Conservation (phyloP, 179 eudicot genomes). For the Vitellaria paradoxa region DNA sequence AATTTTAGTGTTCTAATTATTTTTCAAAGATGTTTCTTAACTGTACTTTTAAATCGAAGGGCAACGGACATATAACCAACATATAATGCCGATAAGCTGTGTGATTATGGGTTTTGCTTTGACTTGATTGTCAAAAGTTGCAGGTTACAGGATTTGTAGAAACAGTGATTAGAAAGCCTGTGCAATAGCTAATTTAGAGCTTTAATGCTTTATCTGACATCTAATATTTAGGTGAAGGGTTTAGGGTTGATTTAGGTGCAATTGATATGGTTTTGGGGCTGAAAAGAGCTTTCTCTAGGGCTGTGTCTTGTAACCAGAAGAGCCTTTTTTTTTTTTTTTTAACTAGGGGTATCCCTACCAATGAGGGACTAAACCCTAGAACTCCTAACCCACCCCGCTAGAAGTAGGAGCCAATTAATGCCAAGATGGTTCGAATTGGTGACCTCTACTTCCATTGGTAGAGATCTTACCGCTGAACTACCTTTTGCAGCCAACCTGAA, state of each 20-base stretch:
- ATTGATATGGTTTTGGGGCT: not conserved
- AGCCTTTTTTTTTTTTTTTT: not conserved
- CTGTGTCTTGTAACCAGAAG: not conserved
- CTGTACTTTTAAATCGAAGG: no score
- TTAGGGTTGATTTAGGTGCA: not conserved
- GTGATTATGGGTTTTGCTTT: not conserved
- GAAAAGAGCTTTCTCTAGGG: not conserved
- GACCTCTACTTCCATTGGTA: no score
- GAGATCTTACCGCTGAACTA: no score
- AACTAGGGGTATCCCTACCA: not conserved
- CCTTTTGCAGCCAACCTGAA: no score
- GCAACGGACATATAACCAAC: no score
- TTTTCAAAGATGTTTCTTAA: no score
- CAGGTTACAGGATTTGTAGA: not conserved
- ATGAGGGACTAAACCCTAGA: not conserved
- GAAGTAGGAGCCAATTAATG: not conserved
- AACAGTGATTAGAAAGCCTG: not conserved
- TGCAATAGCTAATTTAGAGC: not conserved
- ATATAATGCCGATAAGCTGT: no score
- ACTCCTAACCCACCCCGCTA: not conserved
- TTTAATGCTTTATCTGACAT: not conserved
- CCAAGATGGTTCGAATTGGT: no score
- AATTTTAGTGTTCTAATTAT: no score
- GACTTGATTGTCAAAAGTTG: not conserved
- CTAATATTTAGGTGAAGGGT: not conserved